These are phyloP conservation scores for Arachnopeziza araneosa DNA, from an alignment of 2,329 filamentous ascomycete genomes.

Conservation along the genomic window DNA sequence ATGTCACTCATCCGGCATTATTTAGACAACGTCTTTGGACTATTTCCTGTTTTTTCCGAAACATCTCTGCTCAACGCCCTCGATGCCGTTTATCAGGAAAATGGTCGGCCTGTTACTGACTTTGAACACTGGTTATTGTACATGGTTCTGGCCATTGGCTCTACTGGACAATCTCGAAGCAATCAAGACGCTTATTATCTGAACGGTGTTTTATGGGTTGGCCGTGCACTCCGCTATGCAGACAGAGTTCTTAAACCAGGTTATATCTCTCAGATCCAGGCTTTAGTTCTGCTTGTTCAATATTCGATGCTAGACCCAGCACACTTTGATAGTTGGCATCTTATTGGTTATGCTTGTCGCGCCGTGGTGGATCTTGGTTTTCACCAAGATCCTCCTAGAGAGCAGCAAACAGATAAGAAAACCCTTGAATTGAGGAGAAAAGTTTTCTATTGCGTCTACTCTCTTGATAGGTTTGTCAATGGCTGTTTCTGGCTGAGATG, in stretches of 20 bases:
- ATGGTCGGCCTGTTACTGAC: slow-evolving; percentile 51
- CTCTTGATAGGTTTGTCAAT: slow-evolving; percentile 67
- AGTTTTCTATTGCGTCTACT: slow-evolving; percentile 87
- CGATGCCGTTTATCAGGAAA: slow-evolving; percentile 73
- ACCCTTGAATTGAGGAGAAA: slow-evolving; percentile 72
- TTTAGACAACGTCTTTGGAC: slow-evolving; percentile 71
- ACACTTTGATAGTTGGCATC: slow-evolving; percentile 90
- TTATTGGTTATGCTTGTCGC: slow-evolving; percentile 84
- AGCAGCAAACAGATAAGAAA: slow-evolving; percentile 60
- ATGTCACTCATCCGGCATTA: slow-evolving; percentile 74
- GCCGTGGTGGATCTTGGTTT: slow-evolving; percentile 85
- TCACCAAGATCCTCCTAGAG: slow-evolving; percentile 81
- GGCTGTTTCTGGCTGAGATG: neutral
- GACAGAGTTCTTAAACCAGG: slow-evolving; percentile 82
- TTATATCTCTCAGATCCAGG: slow-evolving; percentile 79
- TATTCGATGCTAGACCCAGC: slow-evolving; percentile 87
- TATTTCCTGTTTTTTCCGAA: slow-evolving; percentile 80
- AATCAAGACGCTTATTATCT: slow-evolving; percentile 59
- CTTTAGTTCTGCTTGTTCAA: slow-evolving; percentile 76
- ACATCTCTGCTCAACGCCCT: slow-evolving; percentile 71
- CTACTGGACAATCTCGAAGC: slow-evolving; percentile 64
- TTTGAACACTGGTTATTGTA: slow-evolving; percentile 83
- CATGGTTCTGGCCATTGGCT: slow-evolving; percentile 83
- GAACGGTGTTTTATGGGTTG: slow-evolving; percentile 50
- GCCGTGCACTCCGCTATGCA: slow-evolving; percentile 66